Conservation (phyloP, 192 early-diverging fungal genomes). For the Phlyctochytrium bullatum region DNA sequence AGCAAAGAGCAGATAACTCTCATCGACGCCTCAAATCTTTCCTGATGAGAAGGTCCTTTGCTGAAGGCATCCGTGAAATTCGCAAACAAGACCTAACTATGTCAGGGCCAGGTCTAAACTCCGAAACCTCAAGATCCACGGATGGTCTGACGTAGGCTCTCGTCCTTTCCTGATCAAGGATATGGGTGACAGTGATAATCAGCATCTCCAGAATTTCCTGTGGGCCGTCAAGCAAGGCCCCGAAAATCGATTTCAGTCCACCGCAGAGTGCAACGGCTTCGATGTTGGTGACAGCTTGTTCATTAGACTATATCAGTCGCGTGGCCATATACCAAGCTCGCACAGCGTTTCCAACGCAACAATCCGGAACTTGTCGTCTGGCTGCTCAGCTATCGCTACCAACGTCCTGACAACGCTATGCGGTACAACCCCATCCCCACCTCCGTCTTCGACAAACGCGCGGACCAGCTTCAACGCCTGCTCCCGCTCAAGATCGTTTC, state of each 20-base stretch:
- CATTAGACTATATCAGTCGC: not conserved
- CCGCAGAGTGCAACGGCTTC: slow-evolving; percentile 56
- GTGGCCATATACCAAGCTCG: slow-evolving; percentile 59
- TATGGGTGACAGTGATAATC: slow-evolving; percentile 62
- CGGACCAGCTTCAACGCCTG: slow-evolving; percentile 75
- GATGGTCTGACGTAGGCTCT: slow-evolving; percentile 67
- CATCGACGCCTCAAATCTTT: slow-evolving; percentile 64
- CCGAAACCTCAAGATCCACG: slow-evolving; percentile 69
- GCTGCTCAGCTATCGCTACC: slow-evolving; percentile 74
- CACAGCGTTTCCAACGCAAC: slow-evolving; percentile 75
- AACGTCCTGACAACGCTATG: slow-evolving; percentile 67
- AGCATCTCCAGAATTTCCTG: slow-evolving; percentile 58
- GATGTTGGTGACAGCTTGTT: slow-evolving; percentile 58
- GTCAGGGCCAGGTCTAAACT: slow-evolving; percentile 1
- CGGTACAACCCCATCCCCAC: slow-evolving; percentile 58
- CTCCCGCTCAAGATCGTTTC: slow-evolving; percentile 70
- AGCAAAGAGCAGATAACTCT: slow-evolving; percentile 63
- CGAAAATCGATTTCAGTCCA: slow-evolving; percentile 69
- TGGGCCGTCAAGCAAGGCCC: slow-evolving; percentile 64
- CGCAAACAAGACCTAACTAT: slow-evolving; percentile 65
- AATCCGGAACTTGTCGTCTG: slow-evolving; percentile 70
- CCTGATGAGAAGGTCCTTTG: slow-evolving; percentile 57
- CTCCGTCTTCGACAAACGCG: slow-evolving; percentile 63
- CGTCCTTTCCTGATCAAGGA: slow-evolving; percentile 69
- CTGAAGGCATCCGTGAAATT: slow-evolving; percentile 76